These are phyloP conservation scores for Mallotus nudiflorus DNA, from an alignment of 345 rosid genomes.

Conservation along the genomic window DNA sequence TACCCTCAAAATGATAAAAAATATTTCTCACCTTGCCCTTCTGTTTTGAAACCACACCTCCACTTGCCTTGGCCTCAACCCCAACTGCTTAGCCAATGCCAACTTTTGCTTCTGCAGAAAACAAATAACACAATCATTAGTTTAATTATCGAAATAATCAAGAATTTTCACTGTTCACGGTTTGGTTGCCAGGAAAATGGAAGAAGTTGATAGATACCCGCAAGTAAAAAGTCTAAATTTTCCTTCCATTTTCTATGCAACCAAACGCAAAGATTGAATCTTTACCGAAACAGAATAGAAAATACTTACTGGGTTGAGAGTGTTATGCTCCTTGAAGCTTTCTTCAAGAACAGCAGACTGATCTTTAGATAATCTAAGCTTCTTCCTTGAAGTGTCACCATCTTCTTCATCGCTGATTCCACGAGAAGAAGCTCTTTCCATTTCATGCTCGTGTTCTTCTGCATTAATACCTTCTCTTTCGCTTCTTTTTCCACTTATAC, in stretches of 20 bases:
- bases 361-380: conserved; percentile 87
- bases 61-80: conserved; percentile 34
- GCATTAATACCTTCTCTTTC: conserved; percentile 69
- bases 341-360: conserved; percentile 95
- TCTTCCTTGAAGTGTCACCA: conserved; percentile 87
- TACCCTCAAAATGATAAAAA: background rate
- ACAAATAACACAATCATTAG: background rate
- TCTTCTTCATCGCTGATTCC: conserved; percentile 92
- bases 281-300: background rate
- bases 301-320: conserved; percentile 87
- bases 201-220: background rate
- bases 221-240: background rate
- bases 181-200: conserved; percentile 13
- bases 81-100: conserved; percentile 62
- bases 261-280: background rate
- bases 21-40: conserved; percentile 38
- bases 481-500: conserved; percentile 84
- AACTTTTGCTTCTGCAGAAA: conserved; percentile 76
- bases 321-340: conserved; percentile 87
- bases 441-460: conserved; percentile 59
- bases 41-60: conserved; percentile 46
- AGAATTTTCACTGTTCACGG: background rate
- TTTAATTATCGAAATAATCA: conserved; percentile 10
- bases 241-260: background rate
- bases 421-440: conserved; percentile 66